A percentile compares a stretch with the other conserved stretches of the same genome.
phyloP scores from a whole-genome alignment of 75 land plant genomes.

The Pinus taeda region DNA sequence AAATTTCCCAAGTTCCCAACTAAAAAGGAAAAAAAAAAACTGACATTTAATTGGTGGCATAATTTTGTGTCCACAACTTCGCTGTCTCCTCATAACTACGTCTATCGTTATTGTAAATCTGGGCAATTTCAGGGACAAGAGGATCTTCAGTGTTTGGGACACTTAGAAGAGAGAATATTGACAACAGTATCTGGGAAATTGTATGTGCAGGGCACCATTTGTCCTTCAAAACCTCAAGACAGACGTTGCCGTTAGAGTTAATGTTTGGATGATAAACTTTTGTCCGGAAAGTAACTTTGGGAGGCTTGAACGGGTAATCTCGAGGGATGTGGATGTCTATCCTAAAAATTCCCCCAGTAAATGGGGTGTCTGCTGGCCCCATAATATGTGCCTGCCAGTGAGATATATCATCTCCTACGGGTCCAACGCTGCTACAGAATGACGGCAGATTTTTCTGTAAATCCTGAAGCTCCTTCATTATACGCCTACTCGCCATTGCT shows the following conservation, averaged over 20 bases:
- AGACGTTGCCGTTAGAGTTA: slow-evolving; percentile 32
- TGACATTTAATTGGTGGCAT: not conserved
- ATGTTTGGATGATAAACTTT: slow-evolving; percentile 37
- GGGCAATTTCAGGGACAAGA: slow-evolving; percentile 35
- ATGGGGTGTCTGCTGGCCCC: slow-evolving; percentile 22
- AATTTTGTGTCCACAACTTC: slow-evolving; percentile 27
- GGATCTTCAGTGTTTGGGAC: slow-evolving; percentile 21
- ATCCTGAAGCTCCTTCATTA: slow-evolving; percentile 17
- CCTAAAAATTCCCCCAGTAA: slow-evolving; percentile 15
- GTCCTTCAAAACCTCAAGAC: slow-evolving; percentile 29
- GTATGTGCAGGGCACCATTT: slow-evolving; percentile 32
- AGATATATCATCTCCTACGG: slow-evolving; percentile 13
- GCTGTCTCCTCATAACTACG: slow-evolving; percentile 26
- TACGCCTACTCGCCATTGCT: slow-evolving; percentile 19
- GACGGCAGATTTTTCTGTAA: slow-evolving; percentile 13
- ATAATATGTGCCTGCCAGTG: slow-evolving; percentile 19
- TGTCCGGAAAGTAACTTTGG: not conserved
- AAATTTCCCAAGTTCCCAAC: too few relatives aligned
- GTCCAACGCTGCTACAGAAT: slow-evolving; percentile 22
- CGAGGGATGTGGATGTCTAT: slow-evolving; percentile 12
- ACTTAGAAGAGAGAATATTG: slow-evolving; percentile 11
- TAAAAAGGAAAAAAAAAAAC: too few relatives aligned
- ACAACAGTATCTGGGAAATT: slow-evolving; percentile 23
- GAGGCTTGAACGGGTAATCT: slow-evolving; percentile 23
- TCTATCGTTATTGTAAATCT: slow-evolving; percentile 28